These are phyloP conservation scores for Microdochium bolleyi DNA, from an alignment of 2,329 filamentous ascomycete species.

Conservation along the genomic window DNA sequence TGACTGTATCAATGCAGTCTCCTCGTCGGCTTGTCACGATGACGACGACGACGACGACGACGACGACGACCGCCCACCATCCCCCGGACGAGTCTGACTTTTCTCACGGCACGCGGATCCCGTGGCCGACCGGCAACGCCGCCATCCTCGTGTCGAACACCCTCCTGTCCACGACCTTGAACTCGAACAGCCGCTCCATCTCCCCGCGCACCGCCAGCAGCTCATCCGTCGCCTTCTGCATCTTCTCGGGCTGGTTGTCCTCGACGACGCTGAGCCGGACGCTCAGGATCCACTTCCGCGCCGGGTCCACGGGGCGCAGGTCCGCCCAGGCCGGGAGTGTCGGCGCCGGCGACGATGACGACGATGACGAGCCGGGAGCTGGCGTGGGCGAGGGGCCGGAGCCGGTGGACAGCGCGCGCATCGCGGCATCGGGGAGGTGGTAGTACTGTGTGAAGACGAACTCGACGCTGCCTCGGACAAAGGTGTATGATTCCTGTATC, in stretches of 20 bases:
- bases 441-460: constrained; percentile 43
- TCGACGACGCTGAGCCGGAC: constrained; percentile 46
- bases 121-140: constrained; percentile 8
- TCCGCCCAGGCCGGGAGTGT: constrained; percentile 37
- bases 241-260: constrained; percentile 49
- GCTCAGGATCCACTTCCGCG: constrained; percentile 46
- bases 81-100: too few relatives aligned
- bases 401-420: neutral
- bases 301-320: constrained; percentile 38
- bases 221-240: constrained; percentile 45
- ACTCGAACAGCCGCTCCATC: constrained; percentile 80
- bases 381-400: constrained; percentile 5
- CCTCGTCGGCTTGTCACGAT: too few relatives aligned
- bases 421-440: constrained; percentile 20
- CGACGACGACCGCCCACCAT: too few relatives aligned
- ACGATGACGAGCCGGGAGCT: too few relatives aligned
- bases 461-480: constrained; percentile 45
- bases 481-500: constrained; percentile 44
- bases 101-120: neutral
- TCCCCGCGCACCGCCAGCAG: constrained; percentile 50
- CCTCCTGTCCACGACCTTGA: constrained; percentile 57
- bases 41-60: too few relatives aligned
- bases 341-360: constrained; percentile 20
- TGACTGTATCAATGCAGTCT: too few relatives aligned
- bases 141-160: constrained; percentile 20